These are phyloP conservation scores for Pythium dissimile DNA, from an alignment of 352 stramenopile species.

Conservation along the genomic window DNA sequence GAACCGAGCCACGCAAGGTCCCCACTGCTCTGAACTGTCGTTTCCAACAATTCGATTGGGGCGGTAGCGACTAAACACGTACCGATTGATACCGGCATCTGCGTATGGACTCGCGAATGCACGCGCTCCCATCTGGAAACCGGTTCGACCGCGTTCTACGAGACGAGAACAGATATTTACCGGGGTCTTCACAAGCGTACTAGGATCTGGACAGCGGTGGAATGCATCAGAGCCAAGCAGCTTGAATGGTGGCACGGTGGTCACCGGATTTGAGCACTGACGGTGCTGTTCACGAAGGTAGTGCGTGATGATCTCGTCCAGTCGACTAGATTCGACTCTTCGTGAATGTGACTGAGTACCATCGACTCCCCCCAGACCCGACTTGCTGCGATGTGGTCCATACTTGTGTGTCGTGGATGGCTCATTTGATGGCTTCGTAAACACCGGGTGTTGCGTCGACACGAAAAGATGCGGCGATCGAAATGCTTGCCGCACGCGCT, in stretches of 20 bases:
- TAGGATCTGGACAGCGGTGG: slow-evolving; percentile 78
- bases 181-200: slow-evolving; percentile 34
- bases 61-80: slow-evolving; percentile 75
- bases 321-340: slow-evolving; percentile 30
- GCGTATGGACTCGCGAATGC: slow-evolving; percentile 50
- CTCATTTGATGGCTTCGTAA: slow-evolving; percentile 9
- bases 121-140: slow-evolving; percentile 40
- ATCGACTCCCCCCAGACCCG: not conserved
- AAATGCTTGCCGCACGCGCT: slow-evolving; percentile 20
- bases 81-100: slow-evolving; percentile 72
- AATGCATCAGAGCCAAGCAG: slow-evolving; percentile 47
- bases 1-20: slow-evolving; percentile 58
- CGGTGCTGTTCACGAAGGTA: slow-evolving; percentile 87
- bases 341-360: not conserved
- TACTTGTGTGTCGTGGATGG: not conserved
- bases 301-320: slow-evolving; percentile 85
- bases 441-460: not conserved
- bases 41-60: slow-evolving; percentile 58
- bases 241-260: slow-evolving; percentile 84
- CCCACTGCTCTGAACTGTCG: slow-evolving; percentile 52
- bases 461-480: slow-evolving; percentile 13
- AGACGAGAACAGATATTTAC: slow-evolving; percentile 68
- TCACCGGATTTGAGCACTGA: slow-evolving; percentile 83
- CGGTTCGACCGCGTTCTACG: slow-evolving; percentile 40
- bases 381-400: not conserved